These are phyloP conservation scores for Zygoascus hellenicus DNA, from an alignment of 1,139 yeast genomes.

Conservation along the genomic window DNA sequence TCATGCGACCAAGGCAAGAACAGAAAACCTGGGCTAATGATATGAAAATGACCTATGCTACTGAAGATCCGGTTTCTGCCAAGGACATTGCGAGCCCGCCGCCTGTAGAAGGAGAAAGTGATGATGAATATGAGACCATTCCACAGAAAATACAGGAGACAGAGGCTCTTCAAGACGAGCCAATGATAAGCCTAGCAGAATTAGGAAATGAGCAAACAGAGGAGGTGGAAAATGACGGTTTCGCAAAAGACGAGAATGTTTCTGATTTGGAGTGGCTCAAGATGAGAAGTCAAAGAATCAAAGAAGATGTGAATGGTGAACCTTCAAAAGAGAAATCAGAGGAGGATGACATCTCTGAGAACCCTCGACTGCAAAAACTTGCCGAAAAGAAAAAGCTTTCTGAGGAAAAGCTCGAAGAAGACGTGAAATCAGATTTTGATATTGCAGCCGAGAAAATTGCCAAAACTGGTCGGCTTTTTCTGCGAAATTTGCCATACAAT, in stretches of 20 bases:
- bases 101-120: slow-evolving; percentile 23
- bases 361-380: slow-evolving; percentile 13
- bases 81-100: not conserved
- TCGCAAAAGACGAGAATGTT: slow-evolving; percentile 49
- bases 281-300: slow-evolving; percentile 68
- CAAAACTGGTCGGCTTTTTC: slow-evolving; percentile 74
- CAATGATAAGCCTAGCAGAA: slow-evolving; percentile 17
- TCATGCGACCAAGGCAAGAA: slow-evolving; percentile 68
- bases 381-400: slow-evolving; percentile 17
- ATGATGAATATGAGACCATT: slow-evolving; percentile 27
- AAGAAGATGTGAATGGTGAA: slow-evolving; percentile 45
- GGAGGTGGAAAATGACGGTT: slow-evolving; percentile 16
- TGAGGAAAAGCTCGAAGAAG: slow-evolving; percentile 14
- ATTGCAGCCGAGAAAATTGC: slow-evolving; percentile 46
- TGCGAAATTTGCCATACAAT: slow-evolving; percentile 78
- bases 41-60: slow-evolving; percentile 35
- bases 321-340: slow-evolving; percentile 32
- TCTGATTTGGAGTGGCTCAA: slow-evolving; percentile 89
- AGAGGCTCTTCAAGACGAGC: slow-evolving; percentile 25
- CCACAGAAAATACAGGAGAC: slow-evolving; percentile 18
- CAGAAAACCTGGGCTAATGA: slow-evolving; percentile 71
- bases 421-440: slow-evolving; percentile 41
- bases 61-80: not conserved
- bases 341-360: slow-evolving; percentile 20
- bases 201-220: slow-evolving; percentile 14